Conservation (phyloP, 2,329 filamentous ascomycete species). For the Cadophora gregata region DNA sequence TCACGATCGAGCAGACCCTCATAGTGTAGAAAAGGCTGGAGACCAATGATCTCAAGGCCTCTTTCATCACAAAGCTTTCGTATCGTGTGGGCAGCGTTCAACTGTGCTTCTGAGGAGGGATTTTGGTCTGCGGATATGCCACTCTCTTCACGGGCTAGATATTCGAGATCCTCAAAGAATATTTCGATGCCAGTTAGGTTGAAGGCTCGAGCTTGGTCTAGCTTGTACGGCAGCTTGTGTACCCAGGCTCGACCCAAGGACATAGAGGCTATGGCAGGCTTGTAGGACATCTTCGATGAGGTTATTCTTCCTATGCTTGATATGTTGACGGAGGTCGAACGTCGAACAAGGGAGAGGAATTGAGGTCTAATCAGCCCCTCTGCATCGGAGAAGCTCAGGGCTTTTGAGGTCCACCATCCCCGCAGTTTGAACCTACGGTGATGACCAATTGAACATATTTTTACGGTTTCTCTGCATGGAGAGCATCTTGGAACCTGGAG, state of each 20-base stretch:
- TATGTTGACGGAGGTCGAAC: not conserved
- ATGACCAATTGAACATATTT: conserved; percentile 6
- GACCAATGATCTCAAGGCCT: conserved; percentile 64
- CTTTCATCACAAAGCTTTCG: conserved; percentile 62
- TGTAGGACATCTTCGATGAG: conserved; percentile 46
- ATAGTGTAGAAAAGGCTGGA: conserved; percentile 81
- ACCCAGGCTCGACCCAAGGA: conserved; percentile 75
- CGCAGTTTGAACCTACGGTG: not conserved
- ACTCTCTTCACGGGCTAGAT: conserved; percentile 56
- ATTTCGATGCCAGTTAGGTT: conserved; percentile 74
- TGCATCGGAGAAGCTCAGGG: not conserved
- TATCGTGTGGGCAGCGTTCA: conserved; percentile 63
- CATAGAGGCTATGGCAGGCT: conserved; percentile 75
- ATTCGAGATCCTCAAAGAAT: conserved; percentile 76
- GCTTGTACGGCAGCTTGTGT: conserved; percentile 69
- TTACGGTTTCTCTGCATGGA: not conserved
- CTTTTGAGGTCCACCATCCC: not conserved
- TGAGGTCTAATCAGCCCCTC: not conserved
- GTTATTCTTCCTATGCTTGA: not conserved
- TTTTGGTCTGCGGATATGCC: conserved; percentile 49
- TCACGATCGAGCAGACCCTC: conserved; percentile 71
- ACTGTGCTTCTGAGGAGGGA: conserved; percentile 44
- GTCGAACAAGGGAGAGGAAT: not conserved
- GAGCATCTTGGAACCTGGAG: conserved; percentile 1
- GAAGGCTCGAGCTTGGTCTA: conserved; percentile 68